A percentile compares a stretch with the other conserved stretches of the same genome.
These are phyloP conservation scores for Pseudoscleropodium purum DNA, from an alignment of 225 moss, liverwort and hornwort genomes.

Conservation along the genomic window DNA sequence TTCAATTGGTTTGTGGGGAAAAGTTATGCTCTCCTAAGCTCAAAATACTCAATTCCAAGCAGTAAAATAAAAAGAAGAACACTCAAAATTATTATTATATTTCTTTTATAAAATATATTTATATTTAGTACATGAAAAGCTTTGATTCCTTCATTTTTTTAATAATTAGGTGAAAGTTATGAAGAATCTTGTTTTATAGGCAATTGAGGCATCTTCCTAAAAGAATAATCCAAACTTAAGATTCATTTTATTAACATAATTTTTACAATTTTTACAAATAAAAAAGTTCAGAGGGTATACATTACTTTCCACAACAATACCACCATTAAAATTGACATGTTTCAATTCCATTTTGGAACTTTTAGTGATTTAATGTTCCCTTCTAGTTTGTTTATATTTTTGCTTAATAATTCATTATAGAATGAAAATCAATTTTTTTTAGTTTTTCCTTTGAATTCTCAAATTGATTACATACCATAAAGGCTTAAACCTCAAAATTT, in stretches of 20 bases:
- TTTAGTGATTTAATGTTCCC: background rate
- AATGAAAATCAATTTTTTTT: background rate
- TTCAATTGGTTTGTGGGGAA: fast-evolving
- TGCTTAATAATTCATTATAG: background rate
- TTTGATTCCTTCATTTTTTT: background rate
- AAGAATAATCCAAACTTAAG: too few relatives aligned
- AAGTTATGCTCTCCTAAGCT: background rate
- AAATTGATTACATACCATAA: fast-evolving
- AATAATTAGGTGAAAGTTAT: background rate
- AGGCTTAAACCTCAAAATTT: background rate
- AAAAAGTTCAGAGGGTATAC: fast-evolving
- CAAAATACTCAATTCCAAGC: fast-evolving
- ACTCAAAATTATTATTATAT: background rate
- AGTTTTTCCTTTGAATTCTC: fast-evolving
- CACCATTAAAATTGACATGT: background rate
- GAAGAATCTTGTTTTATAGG: background rate
- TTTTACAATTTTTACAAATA: too few relatives aligned
- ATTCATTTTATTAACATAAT: too few relatives aligned
- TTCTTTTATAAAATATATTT: background rate
- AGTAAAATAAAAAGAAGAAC: background rate
- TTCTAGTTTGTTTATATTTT: too few relatives aligned
- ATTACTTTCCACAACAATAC: background rate
- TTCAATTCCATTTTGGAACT: background rate
- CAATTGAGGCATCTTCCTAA: background rate
- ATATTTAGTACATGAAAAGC: fast-evolving